Evolutionary conservation across 2,329 filamentous ascomycete genomes (phyloP).

Genomic region (Ceratocystis ficicola): DNA sequence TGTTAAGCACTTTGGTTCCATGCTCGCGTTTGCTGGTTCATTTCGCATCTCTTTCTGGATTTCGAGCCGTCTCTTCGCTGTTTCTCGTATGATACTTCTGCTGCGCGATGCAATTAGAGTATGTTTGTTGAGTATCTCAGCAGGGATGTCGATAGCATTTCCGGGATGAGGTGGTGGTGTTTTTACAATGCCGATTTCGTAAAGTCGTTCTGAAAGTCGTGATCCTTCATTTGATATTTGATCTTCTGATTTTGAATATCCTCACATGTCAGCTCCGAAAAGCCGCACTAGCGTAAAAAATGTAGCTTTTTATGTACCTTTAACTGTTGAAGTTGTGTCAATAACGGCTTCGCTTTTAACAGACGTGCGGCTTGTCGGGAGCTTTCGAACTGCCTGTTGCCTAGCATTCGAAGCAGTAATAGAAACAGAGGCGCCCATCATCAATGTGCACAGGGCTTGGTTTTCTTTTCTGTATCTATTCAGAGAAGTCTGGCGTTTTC

Average conservation of each 20-base stretch:
- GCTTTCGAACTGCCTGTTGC: background rate
- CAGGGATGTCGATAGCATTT: background rate
- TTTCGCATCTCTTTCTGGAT: background rate
- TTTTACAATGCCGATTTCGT: constrained; percentile 1
- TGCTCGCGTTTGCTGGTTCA: background rate
- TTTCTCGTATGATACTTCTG: background rate
- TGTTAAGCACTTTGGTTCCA: background rate
- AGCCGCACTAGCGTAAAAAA: background rate
- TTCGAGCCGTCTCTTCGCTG: background rate
- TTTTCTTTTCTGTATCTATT: background rate
- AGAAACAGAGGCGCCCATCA: background rate
- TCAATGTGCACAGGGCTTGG: no score
- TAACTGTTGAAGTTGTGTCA: background rate
- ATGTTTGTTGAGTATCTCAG: background rate
- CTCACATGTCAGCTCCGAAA: background rate
- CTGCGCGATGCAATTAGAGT: background rate
- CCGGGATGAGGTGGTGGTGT: background rate
- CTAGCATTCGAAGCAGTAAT: background rate
- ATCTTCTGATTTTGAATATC: background rate
- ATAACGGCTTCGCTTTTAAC: background rate
- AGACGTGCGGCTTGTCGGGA: background rate
- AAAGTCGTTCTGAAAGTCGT: background rate
- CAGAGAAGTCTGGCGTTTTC: background rate
- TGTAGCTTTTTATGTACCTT: background rate
- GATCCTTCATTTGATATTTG: background rate